phyloP scores from a whole-genome alignment of 2,329 filamentous ascomycete species.

The Aspergillus hiratsukae region DNA sequence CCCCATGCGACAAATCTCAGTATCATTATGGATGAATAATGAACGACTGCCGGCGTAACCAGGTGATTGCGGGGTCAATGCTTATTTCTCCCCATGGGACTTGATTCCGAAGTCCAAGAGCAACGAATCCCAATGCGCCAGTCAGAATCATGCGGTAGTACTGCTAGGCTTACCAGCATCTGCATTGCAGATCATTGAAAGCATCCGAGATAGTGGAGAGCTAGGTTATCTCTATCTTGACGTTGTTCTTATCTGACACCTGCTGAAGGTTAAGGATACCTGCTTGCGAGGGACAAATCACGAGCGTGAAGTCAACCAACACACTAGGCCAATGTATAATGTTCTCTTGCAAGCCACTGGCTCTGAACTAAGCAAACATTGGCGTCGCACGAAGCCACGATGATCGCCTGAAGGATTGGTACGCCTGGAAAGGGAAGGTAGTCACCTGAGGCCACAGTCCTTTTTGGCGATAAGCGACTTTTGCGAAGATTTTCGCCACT shows the following conservation, averaged over 20 bases:
- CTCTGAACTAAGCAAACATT: background rate
- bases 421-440: background rate
- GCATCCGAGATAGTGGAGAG: background rate
- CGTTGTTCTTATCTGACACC: background rate
- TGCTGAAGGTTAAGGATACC: background rate
- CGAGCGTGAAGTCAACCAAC: background rate
- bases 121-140: background rate
- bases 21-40: background rate
- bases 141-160: background rate
- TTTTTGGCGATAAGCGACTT: slow-evolving; percentile 1
- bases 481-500: slow-evolving; percentile 1
- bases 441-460: slow-evolving; percentile 2
- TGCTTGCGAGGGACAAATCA: background rate
- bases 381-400: background rate
- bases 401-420: background rate
- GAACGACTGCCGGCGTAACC: background rate
- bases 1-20: slow-evolving; percentile 1
- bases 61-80: background rate
- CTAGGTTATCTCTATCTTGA: background rate
- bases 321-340: background rate
- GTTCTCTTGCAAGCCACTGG: background rate
- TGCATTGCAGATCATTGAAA: background rate
- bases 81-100: background rate
- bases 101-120: background rate
- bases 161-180: background rate